Conservation (phyloP, 805 yeast genomes). For the Jamesozyma spencerorum region DNA sequence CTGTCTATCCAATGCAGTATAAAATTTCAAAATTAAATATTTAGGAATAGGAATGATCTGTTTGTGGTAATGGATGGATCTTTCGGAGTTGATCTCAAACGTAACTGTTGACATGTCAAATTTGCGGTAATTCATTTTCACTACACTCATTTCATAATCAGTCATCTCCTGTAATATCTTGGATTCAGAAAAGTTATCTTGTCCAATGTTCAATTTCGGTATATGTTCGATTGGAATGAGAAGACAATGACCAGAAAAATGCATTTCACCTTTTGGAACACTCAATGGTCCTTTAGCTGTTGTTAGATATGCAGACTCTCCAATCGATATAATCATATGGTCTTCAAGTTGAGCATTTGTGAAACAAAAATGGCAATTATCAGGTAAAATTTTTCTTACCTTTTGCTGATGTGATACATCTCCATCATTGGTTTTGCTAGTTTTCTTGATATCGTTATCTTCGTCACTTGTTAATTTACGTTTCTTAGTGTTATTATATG, state of each 20-base stretch:
- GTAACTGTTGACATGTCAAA: constrained; percentile 45
- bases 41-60: constrained; percentile 68
- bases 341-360: constrained; percentile 69
- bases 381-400: constrained; percentile 42
- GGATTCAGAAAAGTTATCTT: constrained; percentile 10
- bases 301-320: constrained; percentile 55
- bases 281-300: constrained; percentile 82
- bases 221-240: constrained; percentile 72
- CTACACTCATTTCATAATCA: constrained; percentile 40
- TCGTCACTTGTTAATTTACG: constrained; percentile 7
- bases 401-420: background rate
- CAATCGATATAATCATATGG: constrained; percentile 75
- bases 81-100: constrained; percentile 58
- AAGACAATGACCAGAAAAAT: constrained; percentile 73
- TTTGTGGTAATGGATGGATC: constrained; percentile 65
- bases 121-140: constrained; percentile 37
- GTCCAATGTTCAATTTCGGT: constrained; percentile 34
- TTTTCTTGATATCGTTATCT: background rate
- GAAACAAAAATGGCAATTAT: constrained; percentile 71
- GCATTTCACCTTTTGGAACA: constrained; percentile 37
- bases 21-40: constrained; percentile 36
- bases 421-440: background rate
- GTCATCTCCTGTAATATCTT: constrained; percentile 36
- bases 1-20: constrained; percentile 38
- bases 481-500: constrained; percentile 5